A percentile compares a stretch with the other conserved stretches of the same genome.
Evolutionary conservation across 1,284 basidiomycete species (phyloP).

Genomic region (Entoloma clypeatum): DNA sequence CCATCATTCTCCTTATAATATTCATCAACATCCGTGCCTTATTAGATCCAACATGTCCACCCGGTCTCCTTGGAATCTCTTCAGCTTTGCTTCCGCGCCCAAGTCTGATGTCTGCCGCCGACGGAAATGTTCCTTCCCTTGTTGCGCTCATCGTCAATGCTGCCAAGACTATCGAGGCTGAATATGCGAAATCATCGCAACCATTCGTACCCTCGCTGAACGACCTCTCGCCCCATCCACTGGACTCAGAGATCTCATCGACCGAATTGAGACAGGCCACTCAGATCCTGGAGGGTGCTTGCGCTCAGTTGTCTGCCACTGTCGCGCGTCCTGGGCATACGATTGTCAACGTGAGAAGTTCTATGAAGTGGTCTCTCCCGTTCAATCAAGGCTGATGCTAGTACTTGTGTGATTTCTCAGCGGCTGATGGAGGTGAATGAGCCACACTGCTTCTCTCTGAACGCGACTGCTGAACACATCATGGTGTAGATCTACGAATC

Average conservation of each 20-base stretch:
- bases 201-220: slow-evolving; percentile 25
- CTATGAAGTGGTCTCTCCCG: no score
- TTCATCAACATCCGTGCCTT: no score
- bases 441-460: no score
- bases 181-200: slow-evolving; percentile 11
- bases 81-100: not conserved
- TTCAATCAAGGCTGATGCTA: no score
- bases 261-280: slow-evolving; percentile 22
- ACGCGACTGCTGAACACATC: no score
- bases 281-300: slow-evolving; percentile 28
- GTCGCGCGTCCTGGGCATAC: slow-evolving; percentile 24
- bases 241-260: slow-evolving; percentile 20
- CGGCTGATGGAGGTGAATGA: no score
- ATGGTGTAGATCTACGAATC: no score
- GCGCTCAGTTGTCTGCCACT: slow-evolving; percentile 24
- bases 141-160: slow-evolving; percentile 18
- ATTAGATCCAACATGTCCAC: no score
- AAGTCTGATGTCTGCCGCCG: not conserved
- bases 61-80: no score
- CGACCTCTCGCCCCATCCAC: slow-evolving; percentile 23
- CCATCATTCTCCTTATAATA: no score
- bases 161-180: slow-evolving; percentile 14
- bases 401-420: no score
- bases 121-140: slow-evolving; percentile 10
- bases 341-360: slow-evolving; percentile 17